Conservation (phyloP, 2,329 filamentous ascomycete genomes). For the Leptoxyphium fumago region DNA sequence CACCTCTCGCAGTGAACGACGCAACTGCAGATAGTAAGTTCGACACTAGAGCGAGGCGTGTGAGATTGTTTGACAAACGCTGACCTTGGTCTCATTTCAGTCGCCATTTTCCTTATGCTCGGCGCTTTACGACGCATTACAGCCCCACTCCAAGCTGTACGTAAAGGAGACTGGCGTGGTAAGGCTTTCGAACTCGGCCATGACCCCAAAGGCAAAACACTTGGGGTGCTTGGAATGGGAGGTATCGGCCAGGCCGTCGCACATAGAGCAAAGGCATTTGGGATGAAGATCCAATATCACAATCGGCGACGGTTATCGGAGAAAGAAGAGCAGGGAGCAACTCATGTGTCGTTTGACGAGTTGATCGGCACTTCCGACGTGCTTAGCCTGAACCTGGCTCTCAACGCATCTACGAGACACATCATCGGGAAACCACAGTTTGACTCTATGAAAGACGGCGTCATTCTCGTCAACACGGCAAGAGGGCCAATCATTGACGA, state of each 20-base stretch:
- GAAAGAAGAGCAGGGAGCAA: constrained; percentile 29
- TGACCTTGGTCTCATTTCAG: constrained; percentile 2
- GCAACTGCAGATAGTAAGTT: constrained; percentile 28
- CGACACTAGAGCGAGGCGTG: constrained; percentile 14
- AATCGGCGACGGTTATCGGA: constrained; percentile 32
- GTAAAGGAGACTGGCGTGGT: constrained; percentile 32
- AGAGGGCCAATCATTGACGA: constrained; percentile 44
- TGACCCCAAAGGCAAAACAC: constrained; percentile 37
- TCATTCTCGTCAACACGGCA: constrained; percentile 44
- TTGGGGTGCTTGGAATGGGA: constrained; percentile 46
- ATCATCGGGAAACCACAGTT: constrained; percentile 39
- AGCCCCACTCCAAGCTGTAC: constrained; percentile 31
- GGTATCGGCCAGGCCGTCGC: constrained; percentile 40
- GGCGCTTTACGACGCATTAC: constrained; percentile 37
- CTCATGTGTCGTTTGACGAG: constrained; percentile 42
- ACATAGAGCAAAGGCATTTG: constrained; percentile 36
- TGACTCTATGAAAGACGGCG: constrained; percentile 39
- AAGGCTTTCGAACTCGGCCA: constrained; percentile 33
- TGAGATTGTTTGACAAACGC: not conserved
- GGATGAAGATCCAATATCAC: constrained; percentile 45
- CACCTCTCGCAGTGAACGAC: constrained; percentile 35
- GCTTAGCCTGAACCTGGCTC: constrained; percentile 38
- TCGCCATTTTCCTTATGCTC: constrained; percentile 37
- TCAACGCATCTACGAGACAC: constrained; percentile 36
- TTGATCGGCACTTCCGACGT: constrained; percentile 40